Evolutionary conservation across 805 yeast genomes (phyloP).

Genomic region (Yarrowia hollandica): DNA sequence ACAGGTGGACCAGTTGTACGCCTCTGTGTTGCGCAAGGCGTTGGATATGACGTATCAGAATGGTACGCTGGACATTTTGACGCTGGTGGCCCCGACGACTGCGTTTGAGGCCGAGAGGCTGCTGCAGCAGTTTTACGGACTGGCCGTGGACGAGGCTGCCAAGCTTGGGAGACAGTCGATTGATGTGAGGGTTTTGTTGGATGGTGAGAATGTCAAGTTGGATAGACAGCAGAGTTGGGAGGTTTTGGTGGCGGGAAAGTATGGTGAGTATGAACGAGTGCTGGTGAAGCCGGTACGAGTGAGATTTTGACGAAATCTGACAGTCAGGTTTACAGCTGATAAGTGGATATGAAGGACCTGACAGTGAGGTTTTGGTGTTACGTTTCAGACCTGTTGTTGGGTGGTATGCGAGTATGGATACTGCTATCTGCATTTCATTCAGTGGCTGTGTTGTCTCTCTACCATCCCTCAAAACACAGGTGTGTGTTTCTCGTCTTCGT

Average conservation of each 20-base stretch:
- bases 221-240: constrained; percentile 40
- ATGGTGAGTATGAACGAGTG: constrained; percentile 31
- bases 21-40: constrained; percentile 36
- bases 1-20: constrained; percentile 31
- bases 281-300: too few species aligned
- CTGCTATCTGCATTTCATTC: too few species aligned
- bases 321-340: too few species aligned
- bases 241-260: constrained; percentile 39
- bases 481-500: too few species aligned
- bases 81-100: constrained; percentile 36
- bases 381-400: too few species aligned
- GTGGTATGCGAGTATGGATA: too few species aligned
- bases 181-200: constrained; percentile 39
- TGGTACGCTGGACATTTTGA: constrained; percentile 39
- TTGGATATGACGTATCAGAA: constrained; percentile 38
- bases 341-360: too few species aligned
- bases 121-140: constrained; percentile 36
- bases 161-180: constrained; percentile 32
- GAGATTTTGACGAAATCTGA: too few species aligned
- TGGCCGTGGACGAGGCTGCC: constrained; percentile 34
- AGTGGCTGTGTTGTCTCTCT: too few species aligned
- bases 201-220: constrained; percentile 39
- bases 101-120: constrained; percentile 35
- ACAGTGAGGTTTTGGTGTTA: too few species aligned
- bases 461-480: too few species aligned